Conservation (phyloP, 2,329 filamentous ascomycete genomes). For the Onygenales sp. region DNA sequence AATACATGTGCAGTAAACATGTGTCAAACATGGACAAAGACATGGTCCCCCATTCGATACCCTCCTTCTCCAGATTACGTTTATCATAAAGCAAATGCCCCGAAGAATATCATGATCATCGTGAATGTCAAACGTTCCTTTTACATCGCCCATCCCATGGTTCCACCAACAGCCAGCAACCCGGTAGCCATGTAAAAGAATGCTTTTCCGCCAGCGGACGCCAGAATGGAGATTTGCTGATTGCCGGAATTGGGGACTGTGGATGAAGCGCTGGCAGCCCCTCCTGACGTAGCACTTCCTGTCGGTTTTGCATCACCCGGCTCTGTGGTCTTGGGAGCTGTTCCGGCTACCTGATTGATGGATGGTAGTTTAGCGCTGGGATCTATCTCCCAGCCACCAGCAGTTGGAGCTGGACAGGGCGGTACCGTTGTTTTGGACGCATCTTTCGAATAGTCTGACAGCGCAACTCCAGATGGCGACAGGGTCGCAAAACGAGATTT, state of each 20-base stretch:
- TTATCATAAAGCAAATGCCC: neutral
- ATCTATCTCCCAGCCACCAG: conserved; percentile 62
- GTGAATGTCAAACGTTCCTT: neutral
- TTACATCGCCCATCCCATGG: neutral
- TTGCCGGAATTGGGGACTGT: neutral
- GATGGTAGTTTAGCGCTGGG: conserved; percentile 61
- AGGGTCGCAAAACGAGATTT: conserved; percentile 66
- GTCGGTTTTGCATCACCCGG: neutral
- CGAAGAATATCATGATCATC: neutral
- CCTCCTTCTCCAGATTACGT: neutral
- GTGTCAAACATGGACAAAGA: neutral
- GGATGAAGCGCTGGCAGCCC: neutral
- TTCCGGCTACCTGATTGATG: conserved; percentile 44
- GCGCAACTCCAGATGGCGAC: conserved; percentile 58
- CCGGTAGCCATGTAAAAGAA: neutral
- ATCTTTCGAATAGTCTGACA: conserved; percentile 56
- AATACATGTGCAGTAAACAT: neutral
- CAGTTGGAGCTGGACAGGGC: conserved; percentile 60
- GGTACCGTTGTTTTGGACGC: conserved; percentile 52
- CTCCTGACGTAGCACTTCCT: neutral
- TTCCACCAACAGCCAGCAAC: neutral
- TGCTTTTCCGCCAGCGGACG: neutral
- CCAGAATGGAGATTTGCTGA: neutral
- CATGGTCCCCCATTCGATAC: neutral
- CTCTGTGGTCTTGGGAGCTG: conserved; percentile 9